Base-by-base conservation (phyloP, 2,329 filamentous ascomycete species). In the Aspergillus intermedius region DNA sequence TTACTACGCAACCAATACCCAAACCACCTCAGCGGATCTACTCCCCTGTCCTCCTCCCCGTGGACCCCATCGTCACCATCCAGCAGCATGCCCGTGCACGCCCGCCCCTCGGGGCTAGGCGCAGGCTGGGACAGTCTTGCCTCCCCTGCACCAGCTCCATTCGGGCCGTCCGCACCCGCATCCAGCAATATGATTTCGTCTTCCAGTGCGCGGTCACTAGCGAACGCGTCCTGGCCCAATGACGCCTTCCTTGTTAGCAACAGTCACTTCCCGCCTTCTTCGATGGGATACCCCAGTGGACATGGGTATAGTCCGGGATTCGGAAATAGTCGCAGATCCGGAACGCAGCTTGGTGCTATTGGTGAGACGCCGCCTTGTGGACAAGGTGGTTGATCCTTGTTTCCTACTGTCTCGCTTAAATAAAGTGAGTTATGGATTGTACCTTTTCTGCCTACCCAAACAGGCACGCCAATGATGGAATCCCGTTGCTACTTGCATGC, bases 321-420 rank as follows among this genome's bases (percentile, higher is more conserved):
- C 28, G 54, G 48, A 25, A 51, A 48, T 21, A 54, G 52, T 41
- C 65, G 66, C 50, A 66, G 59, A 49, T 49, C 63, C 35, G 46
- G 59, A 30, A 54, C 60, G 15, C 65, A 63, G 42, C 69, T 68
- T 47, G 69, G 69, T 28, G 64, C 65, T 41, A 72, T 76, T 48
- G 69, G 69, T 5, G 70, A 73, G 49, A 77, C 72, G 28, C 74
- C 75, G 19, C 73, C 72, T 21, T 74, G 71, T 54, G 72, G 73
- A 23, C 75, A 78, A 56, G 70, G 70, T 35, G 73, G 73, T 46
- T 75, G 70, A 74, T 60, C 39, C 17, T 19, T 30, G 10, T n/a
- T 37, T n/a, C 13, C 34, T 17, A 7, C 7, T 8, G 2, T 19
- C 34, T 19, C 22, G 13, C 23, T 17, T 44, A n/a, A 23, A 10